Evolutionary conservation across 495 filamentous ascomycete species (phyloP), one percentile per base, ranked within the genome.

Genomic region (Hypoxylon subgilvum): DNA sequence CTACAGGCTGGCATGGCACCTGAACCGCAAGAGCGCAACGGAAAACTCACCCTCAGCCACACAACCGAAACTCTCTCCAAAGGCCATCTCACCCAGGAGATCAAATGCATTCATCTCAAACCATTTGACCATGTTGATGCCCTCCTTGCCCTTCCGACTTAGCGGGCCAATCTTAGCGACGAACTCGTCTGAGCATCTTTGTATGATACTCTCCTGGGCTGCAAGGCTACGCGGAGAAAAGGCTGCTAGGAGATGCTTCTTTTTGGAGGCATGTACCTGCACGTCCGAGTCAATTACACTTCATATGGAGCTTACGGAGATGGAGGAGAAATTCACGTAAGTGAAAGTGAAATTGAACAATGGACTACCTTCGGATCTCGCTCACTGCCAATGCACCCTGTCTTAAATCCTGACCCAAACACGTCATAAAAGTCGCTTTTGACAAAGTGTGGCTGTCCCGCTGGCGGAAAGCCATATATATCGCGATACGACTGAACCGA

Each of bases 171-270:
- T 17, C 25, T 68, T 65, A 3, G 42, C 32, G 3, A 80, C 59
- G 0, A 81, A 62, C 3, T 64, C 41, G 49, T 79, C 68, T 19
- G 66, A 62, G 43, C 72, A 74, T 5, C 56, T 46, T 7, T 58
- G 55, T 10, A 80, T 70, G 27, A 82, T 68, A 4, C 66, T 57
- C 55, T 80, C 76, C 47, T 80, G 79, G 5, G 69, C 68, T 30
- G 71, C 58, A 32, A 82, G 40, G 1, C 61, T 55, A 1, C 57
- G 44, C 12, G 67, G 60, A 2, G 72, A 70, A 43, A 75, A 73
- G 2, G 72, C 73, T 1, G 61, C 68, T 9, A 52, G 23, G 8
- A 73, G 25, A 31, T 69, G 63, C 39, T 67, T 68, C 36, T 69
- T 61, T 40, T 71, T 67, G 16, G 66, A 62, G 1, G 67, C 52